Conservation (phyloP, 2,329 filamentous ascomycete species). For the Beauveria sp. region DNA sequence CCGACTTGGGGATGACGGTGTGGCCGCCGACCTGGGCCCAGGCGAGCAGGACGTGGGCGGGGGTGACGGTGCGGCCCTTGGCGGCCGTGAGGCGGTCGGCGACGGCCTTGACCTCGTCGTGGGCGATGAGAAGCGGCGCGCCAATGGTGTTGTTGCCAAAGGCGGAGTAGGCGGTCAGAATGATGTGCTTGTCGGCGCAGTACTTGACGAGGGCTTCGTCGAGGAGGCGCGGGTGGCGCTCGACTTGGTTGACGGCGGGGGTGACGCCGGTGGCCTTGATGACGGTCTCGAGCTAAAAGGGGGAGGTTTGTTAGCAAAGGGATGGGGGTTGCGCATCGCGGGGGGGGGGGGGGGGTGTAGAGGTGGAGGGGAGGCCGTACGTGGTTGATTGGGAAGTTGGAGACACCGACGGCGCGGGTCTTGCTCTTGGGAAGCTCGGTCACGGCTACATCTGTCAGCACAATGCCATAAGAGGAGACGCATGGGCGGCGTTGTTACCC, state of each 20-base stretch:
- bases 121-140: conserved; percentile 48
- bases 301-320: neutral
- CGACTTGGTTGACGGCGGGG: conserved; percentile 60
- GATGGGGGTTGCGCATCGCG: neutral
- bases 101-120: conserved; percentile 46
- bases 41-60: conserved; percentile 44
- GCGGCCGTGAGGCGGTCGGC: conserved; percentile 36
- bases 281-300: conserved; percentile 39
- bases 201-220: conserved; percentile 50
- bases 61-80: conserved; percentile 30
- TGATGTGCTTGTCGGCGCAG: conserved; percentile 54
- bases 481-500: conserved; percentile 17
- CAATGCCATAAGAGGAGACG: neutral
- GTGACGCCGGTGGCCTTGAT: conserved; percentile 49
- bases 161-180: conserved; percentile 58
- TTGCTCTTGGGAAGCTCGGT: conserved; percentile 53
- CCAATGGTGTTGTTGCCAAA: conserved; percentile 39
- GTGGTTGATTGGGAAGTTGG: conserved; percentile 60
- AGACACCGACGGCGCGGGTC: conserved; percentile 61
- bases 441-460: conserved; percentile 26
- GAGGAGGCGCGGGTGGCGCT: conserved; percentile 59
- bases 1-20: conserved; percentile 68
- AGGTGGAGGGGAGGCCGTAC: conserved; percentile 16
- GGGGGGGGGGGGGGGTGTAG: too few relatives aligned
- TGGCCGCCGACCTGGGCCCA: conserved; percentile 54